Conservation (phyloP, 768 basidiomycete genomes). For the Pleurotus cornucopiae region DNA sequence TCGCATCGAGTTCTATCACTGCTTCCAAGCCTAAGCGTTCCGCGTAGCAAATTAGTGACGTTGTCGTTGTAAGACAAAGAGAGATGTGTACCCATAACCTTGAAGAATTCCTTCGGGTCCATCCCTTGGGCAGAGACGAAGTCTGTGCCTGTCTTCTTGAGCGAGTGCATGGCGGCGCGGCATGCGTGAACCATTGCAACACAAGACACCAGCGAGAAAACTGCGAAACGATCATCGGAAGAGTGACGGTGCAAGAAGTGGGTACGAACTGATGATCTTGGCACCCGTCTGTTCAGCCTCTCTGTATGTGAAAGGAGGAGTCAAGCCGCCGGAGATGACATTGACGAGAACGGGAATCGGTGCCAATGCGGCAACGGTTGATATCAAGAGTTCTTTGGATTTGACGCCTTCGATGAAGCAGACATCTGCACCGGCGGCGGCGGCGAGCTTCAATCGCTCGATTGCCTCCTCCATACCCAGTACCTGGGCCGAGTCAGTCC, state of each 20-base stretch:
- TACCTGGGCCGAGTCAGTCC: constrained; percentile 76
- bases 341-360: constrained; percentile 79
- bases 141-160: constrained; percentile 78
- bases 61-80: neutral
- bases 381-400: constrained; percentile 57
- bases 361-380: constrained; percentile 61
- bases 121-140: constrained; percentile 55
- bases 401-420: constrained; percentile 81
- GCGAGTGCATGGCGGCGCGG: constrained; percentile 66
- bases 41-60: too few species aligned
- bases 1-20: constrained; percentile 50
- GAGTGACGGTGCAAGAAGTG: neutral
- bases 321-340: constrained; percentile 74
- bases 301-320: constrained; percentile 65
- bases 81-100: constrained; percentile 58
- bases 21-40: constrained; percentile 42
- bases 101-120: constrained; percentile 76
- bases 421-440: constrained; percentile 71
- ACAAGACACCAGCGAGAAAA: constrained; percentile 73
- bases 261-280: constrained; percentile 67
- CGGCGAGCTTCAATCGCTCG: constrained; percentile 59
- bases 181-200: constrained; percentile 75
- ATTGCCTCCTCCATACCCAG: constrained; percentile 78
- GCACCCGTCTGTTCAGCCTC: constrained; percentile 72
- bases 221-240: constrained; percentile 23